Evolutionary conservation across 2,329 filamentous ascomycete genomes (phyloP).

Genomic region (Grosmannia serpens): DNA sequence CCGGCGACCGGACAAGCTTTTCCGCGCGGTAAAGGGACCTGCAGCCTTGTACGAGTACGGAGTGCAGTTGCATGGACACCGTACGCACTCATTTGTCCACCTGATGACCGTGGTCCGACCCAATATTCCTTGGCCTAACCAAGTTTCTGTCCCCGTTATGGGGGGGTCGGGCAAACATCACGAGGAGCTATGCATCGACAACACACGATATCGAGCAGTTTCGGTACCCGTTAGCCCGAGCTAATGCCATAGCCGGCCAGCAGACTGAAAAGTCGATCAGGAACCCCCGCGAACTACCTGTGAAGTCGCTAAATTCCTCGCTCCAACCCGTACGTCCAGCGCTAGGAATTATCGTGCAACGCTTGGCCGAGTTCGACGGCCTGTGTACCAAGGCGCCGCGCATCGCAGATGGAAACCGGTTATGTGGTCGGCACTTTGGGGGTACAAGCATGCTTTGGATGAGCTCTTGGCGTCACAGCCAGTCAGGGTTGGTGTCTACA

Average conservation of each 20-base stretch:
- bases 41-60: not conserved
- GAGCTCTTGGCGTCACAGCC: not conserved
- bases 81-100: not conserved
- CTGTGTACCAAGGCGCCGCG: no score
- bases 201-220: not conserved
- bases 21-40: not conserved
- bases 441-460: no score
- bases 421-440: not conserved
- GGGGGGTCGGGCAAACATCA: not conserved
- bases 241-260: not conserved
- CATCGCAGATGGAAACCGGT: not conserved
- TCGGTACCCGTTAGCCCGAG: not conserved
- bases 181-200: not conserved
- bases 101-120: not conserved
- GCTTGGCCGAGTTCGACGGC: no score
- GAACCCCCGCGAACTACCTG: no score
- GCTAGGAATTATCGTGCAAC: not conserved
- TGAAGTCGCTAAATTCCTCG: slow-evolving; percentile 1
- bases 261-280: not conserved
- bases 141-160: not conserved
- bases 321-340: not conserved
- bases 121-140: not conserved
- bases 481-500: not conserved
- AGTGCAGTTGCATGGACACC: not conserved
- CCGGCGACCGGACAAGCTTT: not conserved